Percentiles rank a stretch among this genome's conserved stretches.
phyloP scores from a whole-genome alignment of 257 asterid genomes.

The Solanum chiquidenum region DNA sequence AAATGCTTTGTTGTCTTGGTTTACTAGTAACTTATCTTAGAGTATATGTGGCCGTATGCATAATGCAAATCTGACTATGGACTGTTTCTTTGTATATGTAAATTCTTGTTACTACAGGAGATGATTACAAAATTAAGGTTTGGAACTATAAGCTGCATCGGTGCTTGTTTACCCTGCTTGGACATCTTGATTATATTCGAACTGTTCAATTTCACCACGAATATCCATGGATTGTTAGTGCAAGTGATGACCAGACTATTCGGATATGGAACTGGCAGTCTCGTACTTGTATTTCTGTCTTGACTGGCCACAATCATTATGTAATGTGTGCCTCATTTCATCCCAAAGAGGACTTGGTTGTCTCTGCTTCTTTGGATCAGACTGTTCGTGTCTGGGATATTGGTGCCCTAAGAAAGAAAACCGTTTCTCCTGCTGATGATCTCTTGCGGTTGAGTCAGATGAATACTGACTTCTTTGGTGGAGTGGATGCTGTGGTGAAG shows the following conservation, averaged over 20 bases:
- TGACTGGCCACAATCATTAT: constrained; percentile 97
- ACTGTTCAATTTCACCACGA: constrained; percentile 99
- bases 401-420: constrained; percentile 83
- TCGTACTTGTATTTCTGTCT: constrained; percentile 82
- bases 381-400: constrained; percentile 98
- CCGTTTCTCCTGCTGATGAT: constrained; percentile 94
- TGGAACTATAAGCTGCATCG: constrained; percentile 95
- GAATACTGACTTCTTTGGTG: constrained; percentile 95
- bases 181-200: constrained; percentile 94
- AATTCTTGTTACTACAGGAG: constrained; percentile 49
- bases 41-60: background rate
- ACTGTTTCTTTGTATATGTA: background rate
- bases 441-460: constrained; percentile 72
- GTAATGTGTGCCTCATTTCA: constrained; percentile 97
- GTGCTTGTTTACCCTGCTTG: constrained; percentile 92
- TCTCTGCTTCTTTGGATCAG: constrained; percentile 98
- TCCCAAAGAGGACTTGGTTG: constrained; percentile 92
- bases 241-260: constrained; percentile 96
- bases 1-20: background rate
- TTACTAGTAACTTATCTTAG: background rate
- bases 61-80: background rate
- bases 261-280: constrained; percentile 99
- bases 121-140: constrained; percentile 95
- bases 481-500: constrained; percentile 98
- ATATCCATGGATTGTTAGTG: constrained; percentile 95